Percentiles rank a stretch among this genome's conserved stretches.
These are phyloP conservation scores for Aspergillus homomorphus DNA, from an alignment of 495 filamentous ascomycete genomes.

Conservation along the genomic window DNA sequence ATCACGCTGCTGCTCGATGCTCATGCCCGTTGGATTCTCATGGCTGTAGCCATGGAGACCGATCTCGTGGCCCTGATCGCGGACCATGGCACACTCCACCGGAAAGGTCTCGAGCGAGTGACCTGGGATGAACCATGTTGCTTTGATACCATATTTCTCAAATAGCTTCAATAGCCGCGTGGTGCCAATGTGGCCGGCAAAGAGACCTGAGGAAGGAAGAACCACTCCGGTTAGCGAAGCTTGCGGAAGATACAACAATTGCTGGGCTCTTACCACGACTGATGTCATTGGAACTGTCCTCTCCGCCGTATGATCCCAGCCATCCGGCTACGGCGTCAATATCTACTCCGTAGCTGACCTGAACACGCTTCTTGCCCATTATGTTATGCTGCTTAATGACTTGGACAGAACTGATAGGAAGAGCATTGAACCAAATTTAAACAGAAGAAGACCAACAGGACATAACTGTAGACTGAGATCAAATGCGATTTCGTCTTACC, in stretches of 20 bases:
- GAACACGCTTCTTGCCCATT: constrained; percentile 62
- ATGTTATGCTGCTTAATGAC: constrained; percentile 10
- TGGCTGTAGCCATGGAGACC: constrained; percentile 74
- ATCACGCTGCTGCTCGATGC: constrained; percentile 67
- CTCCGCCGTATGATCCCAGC: constrained; percentile 70
- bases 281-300: constrained; percentile 68
- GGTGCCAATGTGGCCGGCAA: constrained; percentile 70
- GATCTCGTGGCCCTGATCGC: constrained; percentile 77
- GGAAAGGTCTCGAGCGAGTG: constrained; percentile 78
- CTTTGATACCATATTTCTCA: constrained; percentile 76
- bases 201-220: constrained; percentile 53
- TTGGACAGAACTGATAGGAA: not conserved
- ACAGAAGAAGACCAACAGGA: no score
- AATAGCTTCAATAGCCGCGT: constrained; percentile 71
- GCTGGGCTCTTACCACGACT: no score
- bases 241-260: no score
- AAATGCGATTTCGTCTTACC: no score
- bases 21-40: constrained; percentile 73
- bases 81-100: constrained; percentile 67
- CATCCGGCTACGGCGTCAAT: constrained; percentile 71
- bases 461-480: no score
- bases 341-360: constrained; percentile 57
- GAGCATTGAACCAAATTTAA: not conserved
- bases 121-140: constrained; percentile 80
- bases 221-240: not conserved